phyloP scores from a whole-genome alignment of 2,329 filamentous ascomycete species.

The Cadophora sp. region DNA sequence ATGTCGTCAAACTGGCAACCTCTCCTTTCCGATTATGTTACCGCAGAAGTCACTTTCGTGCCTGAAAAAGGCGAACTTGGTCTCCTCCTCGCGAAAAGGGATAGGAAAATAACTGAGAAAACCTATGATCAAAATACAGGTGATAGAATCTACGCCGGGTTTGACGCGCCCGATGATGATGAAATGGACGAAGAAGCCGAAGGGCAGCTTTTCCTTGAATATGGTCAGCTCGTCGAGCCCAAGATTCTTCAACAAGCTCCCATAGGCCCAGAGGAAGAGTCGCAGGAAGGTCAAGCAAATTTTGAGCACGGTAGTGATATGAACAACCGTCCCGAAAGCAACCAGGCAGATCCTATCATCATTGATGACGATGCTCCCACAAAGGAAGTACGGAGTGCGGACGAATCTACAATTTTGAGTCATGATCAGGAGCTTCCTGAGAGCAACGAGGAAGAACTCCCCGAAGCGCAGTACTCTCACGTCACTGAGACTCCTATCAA shows the following conservation, averaged over 20 bases:
- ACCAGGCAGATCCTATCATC: background rate
- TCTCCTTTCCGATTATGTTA: slow-evolving; percentile 64
- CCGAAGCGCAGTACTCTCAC: slow-evolving; percentile 39
- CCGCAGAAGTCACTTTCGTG: slow-evolving; percentile 68
- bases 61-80: slow-evolving; percentile 61
- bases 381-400: slow-evolving; percentile 26
- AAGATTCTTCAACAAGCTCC: slow-evolving; percentile 62
- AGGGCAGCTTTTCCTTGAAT: slow-evolving; percentile 65
- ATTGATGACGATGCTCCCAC: slow-evolving; percentile 23
- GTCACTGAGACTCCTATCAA: slow-evolving; percentile 41
- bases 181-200: slow-evolving; percentile 60
- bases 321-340: background rate
- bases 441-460: slow-evolving; percentile 22
- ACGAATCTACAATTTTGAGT: slow-evolving; percentile 32
- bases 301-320: slow-evolving; percentile 21
- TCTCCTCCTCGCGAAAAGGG: slow-evolving; percentile 72
- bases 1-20: slow-evolving; percentile 71
- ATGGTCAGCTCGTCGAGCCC: slow-evolving; percentile 71
- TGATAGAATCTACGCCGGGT: slow-evolving; percentile 76
- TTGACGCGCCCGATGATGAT: slow-evolving; percentile 74
- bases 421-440: slow-evolving; percentile 18
- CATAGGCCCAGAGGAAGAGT: background rate
- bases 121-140: slow-evolving; percentile 71
- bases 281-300: slow-evolving; percentile 32
- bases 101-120: slow-evolving; percentile 65